Conservation (phyloP, 495 filamentous ascomycete genomes). For the Tuber indicum region DNA sequence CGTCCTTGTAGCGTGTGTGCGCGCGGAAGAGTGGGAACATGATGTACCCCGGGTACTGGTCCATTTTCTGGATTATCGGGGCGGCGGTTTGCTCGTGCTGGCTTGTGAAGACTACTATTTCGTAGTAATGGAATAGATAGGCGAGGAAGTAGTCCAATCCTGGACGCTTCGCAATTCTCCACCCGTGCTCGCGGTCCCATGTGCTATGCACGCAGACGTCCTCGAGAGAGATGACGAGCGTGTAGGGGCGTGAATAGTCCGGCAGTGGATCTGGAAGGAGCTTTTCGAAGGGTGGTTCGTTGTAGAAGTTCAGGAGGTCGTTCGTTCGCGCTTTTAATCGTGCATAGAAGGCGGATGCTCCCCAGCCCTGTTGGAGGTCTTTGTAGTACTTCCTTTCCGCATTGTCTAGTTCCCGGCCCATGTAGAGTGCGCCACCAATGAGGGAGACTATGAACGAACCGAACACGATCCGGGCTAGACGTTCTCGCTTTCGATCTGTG, state of each 20-base stretch:
- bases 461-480: conserved; percentile 63
- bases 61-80: conserved; percentile 82
- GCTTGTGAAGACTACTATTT: conserved; percentile 89
- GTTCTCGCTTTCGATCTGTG: conserved; percentile 67
- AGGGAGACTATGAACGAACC: conserved; percentile 48
- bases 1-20: conserved; percentile 88
- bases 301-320: conserved; percentile 82
- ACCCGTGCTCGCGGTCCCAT: conserved; percentile 88
- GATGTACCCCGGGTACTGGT: conserved; percentile 84
- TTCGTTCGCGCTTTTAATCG: conserved; percentile 65
- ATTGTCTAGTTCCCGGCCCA: conserved; percentile 78
- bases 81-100: conserved; percentile 74
- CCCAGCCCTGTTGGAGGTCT: conserved; percentile 56
- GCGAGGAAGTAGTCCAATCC: conserved; percentile 95
- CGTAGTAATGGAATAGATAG: conserved; percentile 95
- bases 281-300: conserved; percentile 90
- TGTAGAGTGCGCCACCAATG: conserved; percentile 52
- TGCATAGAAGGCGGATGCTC: conserved; percentile 62
- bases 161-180: conserved; percentile 90
- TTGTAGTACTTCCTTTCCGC: conserved; percentile 64
- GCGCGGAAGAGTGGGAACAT: conserved; percentile 93
- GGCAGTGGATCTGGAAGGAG: conserved; percentile 84
- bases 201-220: conserved; percentile 89
- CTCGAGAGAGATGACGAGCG: conserved; percentile 83
- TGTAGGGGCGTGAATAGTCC: conserved; percentile 77